A percentile compares a stretch with the other conserved stretches of the same genome.
Conservation (phyloP, 768 basidiomycete genomes). For the Daedalea quercina region DNA sequence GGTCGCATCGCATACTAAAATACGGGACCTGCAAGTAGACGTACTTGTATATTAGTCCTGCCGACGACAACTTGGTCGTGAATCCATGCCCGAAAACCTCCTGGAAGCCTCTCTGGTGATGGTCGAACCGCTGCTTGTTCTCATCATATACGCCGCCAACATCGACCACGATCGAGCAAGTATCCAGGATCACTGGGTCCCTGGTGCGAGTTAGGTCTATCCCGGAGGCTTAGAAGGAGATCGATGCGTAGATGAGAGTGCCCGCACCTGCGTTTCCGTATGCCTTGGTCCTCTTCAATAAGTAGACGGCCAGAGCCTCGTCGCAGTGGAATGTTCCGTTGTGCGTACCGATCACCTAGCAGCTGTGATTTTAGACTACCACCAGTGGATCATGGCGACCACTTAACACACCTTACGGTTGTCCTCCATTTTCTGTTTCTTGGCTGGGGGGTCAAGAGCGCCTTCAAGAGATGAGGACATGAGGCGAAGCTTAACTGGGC, state of each 20-base stretch:
- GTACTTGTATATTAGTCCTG: conserved; percentile 94
- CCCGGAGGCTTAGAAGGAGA: not conserved
- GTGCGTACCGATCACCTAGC: conserved; percentile 85
- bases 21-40: conserved; percentile 16
- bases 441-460: conserved; percentile 23
- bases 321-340: conserved; percentile 97
- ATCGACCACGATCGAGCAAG: conserved; percentile 93
- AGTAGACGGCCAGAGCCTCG: conserved; percentile 89
- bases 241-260: not conserved
- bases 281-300: conserved; percentile 69
- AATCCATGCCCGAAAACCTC: conserved; percentile 89
- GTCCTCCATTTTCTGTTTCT: conserved; percentile 41
- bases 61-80: conserved; percentile 83
- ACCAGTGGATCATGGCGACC: not conserved
- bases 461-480: conserved; percentile 9
- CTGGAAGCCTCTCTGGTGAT: conserved; percentile 91
- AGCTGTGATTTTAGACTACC: not conserved
- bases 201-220: conserved; percentile 60
- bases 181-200: conserved; percentile 61
- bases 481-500: not conserved
- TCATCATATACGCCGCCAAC: conserved; percentile 92
- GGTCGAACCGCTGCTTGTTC: conserved; percentile 76
- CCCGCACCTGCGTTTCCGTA: conserved; percentile 70
- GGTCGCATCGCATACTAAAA: not conserved
- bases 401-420: conserved; percentile 20